A percentile compares a stretch with the other conserved stretches of the same genome.
These are phyloP conservation scores for Monosporascus sp. DNA, from an alignment of 2,329 filamentous ascomycete genomes.

Conservation along the genomic window DNA sequence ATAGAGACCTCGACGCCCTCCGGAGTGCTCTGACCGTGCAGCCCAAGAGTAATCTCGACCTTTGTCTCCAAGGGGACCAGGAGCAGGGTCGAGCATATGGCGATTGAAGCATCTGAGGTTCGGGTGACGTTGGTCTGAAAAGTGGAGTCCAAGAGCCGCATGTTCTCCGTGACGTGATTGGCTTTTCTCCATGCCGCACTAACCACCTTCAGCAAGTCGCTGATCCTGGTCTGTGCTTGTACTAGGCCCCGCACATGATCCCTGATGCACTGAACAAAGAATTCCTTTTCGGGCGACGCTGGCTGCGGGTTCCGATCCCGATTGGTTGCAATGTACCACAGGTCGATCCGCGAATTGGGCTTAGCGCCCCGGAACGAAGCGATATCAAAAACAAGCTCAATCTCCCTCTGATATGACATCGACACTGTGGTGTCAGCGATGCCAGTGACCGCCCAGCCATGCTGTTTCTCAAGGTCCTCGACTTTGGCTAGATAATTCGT, in stretches of 20 bases:
- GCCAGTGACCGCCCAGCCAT: constrained; percentile 68
- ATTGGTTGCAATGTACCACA: constrained; percentile 62
- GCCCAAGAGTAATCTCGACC: constrained; percentile 55
- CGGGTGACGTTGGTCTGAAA: constrained; percentile 61
- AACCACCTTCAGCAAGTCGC: constrained; percentile 54
- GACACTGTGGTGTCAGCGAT: constrained; percentile 59
- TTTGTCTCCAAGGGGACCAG: constrained; percentile 62
- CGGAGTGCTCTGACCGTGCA: constrained; percentile 41
- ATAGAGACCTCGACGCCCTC: constrained; percentile 52
- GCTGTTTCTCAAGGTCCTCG: constrained; percentile 56
- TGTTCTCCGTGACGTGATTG: constrained; percentile 50
- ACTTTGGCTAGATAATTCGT: constrained; percentile 52
- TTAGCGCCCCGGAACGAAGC: constrained; percentile 48
- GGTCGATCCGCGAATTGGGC: constrained; percentile 54
- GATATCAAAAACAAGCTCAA: constrained; percentile 68
- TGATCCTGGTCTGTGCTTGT: constrained; percentile 51
- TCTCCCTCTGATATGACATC: constrained; percentile 66
- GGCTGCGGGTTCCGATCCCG: constrained; percentile 48
- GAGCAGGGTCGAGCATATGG: constrained; percentile 56
- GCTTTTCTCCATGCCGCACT: constrained; percentile 62
- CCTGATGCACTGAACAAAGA: constrained; percentile 68
- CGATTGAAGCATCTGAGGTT: constrained; percentile 59
- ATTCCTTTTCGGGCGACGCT: constrained; percentile 62
- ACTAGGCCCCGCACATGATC: constrained; percentile 59
- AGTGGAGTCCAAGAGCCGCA: constrained; percentile 55